Evolutionary conservation across 108 stramenopile species (phyloP).

Genomic region (Bacterosira constricta): DNA sequence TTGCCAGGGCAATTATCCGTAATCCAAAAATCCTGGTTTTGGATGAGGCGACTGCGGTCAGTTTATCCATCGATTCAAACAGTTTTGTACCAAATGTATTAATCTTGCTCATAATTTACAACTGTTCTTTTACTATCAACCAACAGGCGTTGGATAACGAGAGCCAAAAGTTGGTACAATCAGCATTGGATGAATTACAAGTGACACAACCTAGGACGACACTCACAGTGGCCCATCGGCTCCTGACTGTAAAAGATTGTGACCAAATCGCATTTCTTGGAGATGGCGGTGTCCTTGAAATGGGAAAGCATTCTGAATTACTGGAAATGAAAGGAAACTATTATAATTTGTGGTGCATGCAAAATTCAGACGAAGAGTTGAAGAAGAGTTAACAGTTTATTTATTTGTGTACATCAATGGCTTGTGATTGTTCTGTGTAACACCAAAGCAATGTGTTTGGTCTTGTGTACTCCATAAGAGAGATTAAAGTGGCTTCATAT

Average conservation of each 20-base stretch:
- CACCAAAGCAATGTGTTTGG: too few species aligned
- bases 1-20: slow-evolving; percentile 28
- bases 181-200: slow-evolving; percentile 37
- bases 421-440: too few species aligned
- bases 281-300: slow-evolving; percentile 65
- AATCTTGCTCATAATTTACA: too few species aligned
- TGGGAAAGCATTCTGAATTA: slow-evolving; percentile 75
- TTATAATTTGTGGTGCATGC: slow-evolving; percentile 45
- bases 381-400: background rate
- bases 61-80: background rate
- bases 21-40: slow-evolving; percentile 19
- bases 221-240: slow-evolving; percentile 61
- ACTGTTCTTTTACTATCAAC: background rate
- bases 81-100: background rate
- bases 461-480: too few species aligned
- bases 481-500: too few species aligned
- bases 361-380: slow-evolving; percentile 32
- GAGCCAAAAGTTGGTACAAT: slow-evolving; percentile 49
- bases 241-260: slow-evolving; percentile 64
- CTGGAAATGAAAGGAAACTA: slow-evolving; percentile 57
- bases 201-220: slow-evolving; percentile 50
- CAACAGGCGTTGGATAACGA: slow-evolving; percentile 55
- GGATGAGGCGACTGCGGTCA: slow-evolving; percentile 31
- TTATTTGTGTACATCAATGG: too few species aligned
- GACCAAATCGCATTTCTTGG: slow-evolving; percentile 79